Base-by-base conservation (phyloP, 495 filamentous ascomycete species). In the Aspergillus biplanus region DNA sequence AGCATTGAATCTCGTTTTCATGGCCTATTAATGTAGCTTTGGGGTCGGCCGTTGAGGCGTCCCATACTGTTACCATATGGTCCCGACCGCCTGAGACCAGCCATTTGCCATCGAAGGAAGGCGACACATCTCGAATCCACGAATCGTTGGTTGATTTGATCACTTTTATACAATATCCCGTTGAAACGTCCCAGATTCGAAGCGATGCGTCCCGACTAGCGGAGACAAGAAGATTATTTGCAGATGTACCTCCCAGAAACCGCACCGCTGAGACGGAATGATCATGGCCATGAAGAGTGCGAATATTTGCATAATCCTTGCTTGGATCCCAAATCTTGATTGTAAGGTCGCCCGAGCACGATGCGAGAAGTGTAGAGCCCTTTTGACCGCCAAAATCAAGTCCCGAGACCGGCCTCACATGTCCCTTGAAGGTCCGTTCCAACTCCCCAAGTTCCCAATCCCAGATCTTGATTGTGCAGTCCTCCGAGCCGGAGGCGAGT, bases 281-380 rank as follows among this genome's bases (percentile, higher is more conserved):
- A 67, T 99, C 95, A 74, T 99, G 95, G 7, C 95, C 95, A 2
- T 89, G 89, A 5, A 99, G 84, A 0, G 93, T 99, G 46, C 94
- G 86, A 60, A 97, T 94, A 70, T 97, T 97, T 68, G 97, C 96
- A 78, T 98, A 97, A 46, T 96, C 92, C 68, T 97, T 90, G 21
- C 85, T 87, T 2, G 95, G 95, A 62, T 97, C 93, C 95, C 95
- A 99, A 7, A 99, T 75, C 71, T 97, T 99, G 77, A 97, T 97
- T 2, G 92, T 96, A 4, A 97, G 79, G 69, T 97, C 95, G 56
- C 88, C 90, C 16, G 88, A 92, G 76, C 95, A 97, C 5, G 91
- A 95, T 15, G 93, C 95, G 48, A 99, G 85, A 37, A 99, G 84
- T 15, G 90, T 92, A 27, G 89, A 89, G 44, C 91, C 92, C 65